Percentiles rank a stretch among this genome's conserved stretches.
These are phyloP conservation scores for Fonsecaea erecta DNA, from an alignment of 2,329 filamentous ascomycete genomes.

Conservation along the genomic window DNA sequence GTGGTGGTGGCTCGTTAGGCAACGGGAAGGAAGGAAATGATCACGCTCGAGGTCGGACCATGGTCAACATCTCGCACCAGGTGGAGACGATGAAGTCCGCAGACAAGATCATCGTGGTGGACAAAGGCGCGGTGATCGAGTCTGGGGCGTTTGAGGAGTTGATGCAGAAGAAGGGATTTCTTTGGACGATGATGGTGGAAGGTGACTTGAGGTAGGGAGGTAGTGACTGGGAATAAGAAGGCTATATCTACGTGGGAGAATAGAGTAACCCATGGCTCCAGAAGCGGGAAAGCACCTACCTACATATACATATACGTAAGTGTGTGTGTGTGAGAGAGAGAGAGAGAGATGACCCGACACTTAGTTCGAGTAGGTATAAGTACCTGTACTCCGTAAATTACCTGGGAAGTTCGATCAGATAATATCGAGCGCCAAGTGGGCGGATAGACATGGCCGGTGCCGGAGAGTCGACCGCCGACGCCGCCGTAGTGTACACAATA, in stretches of 20 bases:
- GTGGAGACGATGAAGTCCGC: slow-evolving; percentile 85
- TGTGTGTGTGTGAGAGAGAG: background rate
- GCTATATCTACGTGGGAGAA: too few relatives aligned
- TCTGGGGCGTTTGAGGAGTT: slow-evolving; percentile 81
- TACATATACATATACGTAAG: background rate
- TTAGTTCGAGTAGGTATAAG: too few relatives aligned
- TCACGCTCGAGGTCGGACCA: slow-evolving; percentile 57
- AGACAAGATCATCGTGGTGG: slow-evolving; percentile 89
- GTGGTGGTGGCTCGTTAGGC: background rate
- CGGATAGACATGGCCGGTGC: too few relatives aligned
- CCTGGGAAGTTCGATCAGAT: too few relatives aligned
- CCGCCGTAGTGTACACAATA: too few relatives aligned
- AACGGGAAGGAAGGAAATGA: background rate
- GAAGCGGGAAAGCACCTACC: background rate
- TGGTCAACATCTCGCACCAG: slow-evolving; percentile 85
- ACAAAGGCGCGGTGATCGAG: slow-evolving; percentile 77
- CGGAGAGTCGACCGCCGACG: too few relatives aligned
- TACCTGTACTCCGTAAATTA: too few relatives aligned
- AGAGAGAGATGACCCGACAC: too few relatives aligned
- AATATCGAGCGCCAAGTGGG: too few relatives aligned
- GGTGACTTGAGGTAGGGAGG: background rate
- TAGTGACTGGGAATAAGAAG: too few relatives aligned
- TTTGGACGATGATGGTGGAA: background rate
- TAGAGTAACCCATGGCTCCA: too few relatives aligned
- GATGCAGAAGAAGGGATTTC: slow-evolving; percentile 60